Base-by-base conservation (phyloP, 2,329 filamentous ascomycete species). In the Beauveria pseudobassiana region DNA sequence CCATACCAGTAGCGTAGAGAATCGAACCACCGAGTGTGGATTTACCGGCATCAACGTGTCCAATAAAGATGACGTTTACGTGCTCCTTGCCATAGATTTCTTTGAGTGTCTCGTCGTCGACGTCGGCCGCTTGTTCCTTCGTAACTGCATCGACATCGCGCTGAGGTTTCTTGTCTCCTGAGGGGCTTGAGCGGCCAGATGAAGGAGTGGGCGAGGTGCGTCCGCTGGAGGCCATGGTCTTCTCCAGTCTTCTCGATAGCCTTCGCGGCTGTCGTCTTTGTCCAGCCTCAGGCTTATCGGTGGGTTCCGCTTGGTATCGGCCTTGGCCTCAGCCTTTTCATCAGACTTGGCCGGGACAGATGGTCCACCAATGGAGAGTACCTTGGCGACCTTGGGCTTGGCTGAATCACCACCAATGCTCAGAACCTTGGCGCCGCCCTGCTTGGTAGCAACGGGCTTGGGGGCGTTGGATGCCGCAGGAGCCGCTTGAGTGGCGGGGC, bases 11-110 rank as follows among this genome's bases (percentile, higher is more conserved):
- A 58, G 86, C 87, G 74, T 95, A 96, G 16, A 99, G 82, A 65
- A 99, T 96, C 58, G 90, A 90, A 56, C 95, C 95, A 72, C 95
- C 95, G 6, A 99, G 82, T 3, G 95, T 99, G 45, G 92, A 97
- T 80, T 99, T 99, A 69, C 95, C 95, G 58, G 95, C 95, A 79
- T 99, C 95, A 69, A 99, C 96, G 82, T 99, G 95, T 57, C 95
- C 93, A 71, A 98, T 89, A 78, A 98, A 97, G 67, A 98, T 96
- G 68, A 99, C 89, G 77, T 99, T 99, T 70, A 99, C 79, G 69
- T 88, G 85, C 72, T 88, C 92, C 76, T 98, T 97, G 73, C 95
- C 95, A 74, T 95, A 99, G 64, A 99, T 95, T 74, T 98, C 93
- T 75, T 92, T 91, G 64, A 99, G 79, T 0, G 91, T 93, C 28